Evolutionary conservation across 495 filamentous ascomycete species (phyloP).

Genomic region (Hapsidospora chrysogenum): DNA sequence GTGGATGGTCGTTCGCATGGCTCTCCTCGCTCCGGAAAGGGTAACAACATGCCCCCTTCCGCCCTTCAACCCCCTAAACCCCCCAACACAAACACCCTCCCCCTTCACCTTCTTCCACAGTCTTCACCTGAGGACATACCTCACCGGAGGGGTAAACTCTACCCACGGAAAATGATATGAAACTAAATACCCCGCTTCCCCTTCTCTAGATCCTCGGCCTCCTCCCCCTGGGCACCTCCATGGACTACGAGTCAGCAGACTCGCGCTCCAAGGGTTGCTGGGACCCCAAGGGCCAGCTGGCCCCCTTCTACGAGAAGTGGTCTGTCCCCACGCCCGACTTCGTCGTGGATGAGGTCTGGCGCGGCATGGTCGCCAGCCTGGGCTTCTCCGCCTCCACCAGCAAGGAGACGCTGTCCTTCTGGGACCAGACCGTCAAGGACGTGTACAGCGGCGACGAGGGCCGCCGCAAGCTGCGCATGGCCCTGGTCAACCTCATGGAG

Average conservation of each 20-base stretch:
- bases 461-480: slow-evolving; percentile 35
- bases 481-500: slow-evolving; percentile 36
- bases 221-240: slow-evolving; percentile 43
- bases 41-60: too few species aligned
- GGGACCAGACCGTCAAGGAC: slow-evolving; percentile 32
- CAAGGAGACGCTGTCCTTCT: slow-evolving; percentile 26
- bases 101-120: too few species aligned
- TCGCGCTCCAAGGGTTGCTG: slow-evolving; percentile 37
- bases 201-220: slow-evolving; percentile 33
- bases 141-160: too few species aligned
- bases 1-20: slow-evolving; percentile 44
- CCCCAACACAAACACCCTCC: too few species aligned
- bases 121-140: too few species aligned
- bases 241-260: slow-evolving; percentile 41
- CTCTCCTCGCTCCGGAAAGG: slow-evolving; percentile 39
- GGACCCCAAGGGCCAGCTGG: slow-evolving; percentile 29
- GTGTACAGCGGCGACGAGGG: slow-evolving; percentile 45
- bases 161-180: too few species aligned
- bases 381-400: slow-evolving; percentile 34
- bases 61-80: too few species aligned
- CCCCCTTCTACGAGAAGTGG: slow-evolving; percentile 23
- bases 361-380: slow-evolving; percentile 35
- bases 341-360: slow-evolving; percentile 34
- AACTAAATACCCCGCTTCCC: background rate
- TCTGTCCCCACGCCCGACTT: slow-evolving; percentile 29